phyloP scores from a whole-genome alignment of 257 asterid genomes.

The Solanum piurae region DNA sequence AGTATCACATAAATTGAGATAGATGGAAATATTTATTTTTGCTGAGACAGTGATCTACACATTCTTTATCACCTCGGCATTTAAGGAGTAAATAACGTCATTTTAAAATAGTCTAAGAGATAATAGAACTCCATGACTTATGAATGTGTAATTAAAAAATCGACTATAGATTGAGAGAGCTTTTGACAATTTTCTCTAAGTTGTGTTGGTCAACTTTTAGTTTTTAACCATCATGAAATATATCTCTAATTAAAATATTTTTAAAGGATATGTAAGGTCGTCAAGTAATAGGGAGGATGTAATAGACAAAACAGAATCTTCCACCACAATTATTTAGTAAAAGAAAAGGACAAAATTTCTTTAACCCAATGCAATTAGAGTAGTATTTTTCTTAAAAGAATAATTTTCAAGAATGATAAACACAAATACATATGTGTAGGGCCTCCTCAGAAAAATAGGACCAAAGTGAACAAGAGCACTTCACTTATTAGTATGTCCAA shows the following conservation, averaged over 20 bases:
- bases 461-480: background rate
- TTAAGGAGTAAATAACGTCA: no score
- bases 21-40: no score
- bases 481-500: background rate
- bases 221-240: background rate
- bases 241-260: no score
- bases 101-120: no score
- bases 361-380: background rate
- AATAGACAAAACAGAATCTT: background rate
- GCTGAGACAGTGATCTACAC: no score
- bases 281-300: background rate
- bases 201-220: background rate
- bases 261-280: no score
- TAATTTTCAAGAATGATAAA: background rate
- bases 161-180: no score
- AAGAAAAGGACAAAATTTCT: background rate
- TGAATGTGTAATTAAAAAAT: no score
- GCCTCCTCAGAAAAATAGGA: background rate
- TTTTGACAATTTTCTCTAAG: no score
- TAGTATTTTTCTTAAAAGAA: background rate
- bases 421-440: background rate
- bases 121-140: no score
- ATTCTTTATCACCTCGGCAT: no score
- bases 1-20: no score
- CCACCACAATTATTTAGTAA: background rate